These are phyloP conservation scores for Aspergillus cavernicola DNA, from an alignment of 495 filamentous ascomycete species.

Conservation along the genomic window DNA sequence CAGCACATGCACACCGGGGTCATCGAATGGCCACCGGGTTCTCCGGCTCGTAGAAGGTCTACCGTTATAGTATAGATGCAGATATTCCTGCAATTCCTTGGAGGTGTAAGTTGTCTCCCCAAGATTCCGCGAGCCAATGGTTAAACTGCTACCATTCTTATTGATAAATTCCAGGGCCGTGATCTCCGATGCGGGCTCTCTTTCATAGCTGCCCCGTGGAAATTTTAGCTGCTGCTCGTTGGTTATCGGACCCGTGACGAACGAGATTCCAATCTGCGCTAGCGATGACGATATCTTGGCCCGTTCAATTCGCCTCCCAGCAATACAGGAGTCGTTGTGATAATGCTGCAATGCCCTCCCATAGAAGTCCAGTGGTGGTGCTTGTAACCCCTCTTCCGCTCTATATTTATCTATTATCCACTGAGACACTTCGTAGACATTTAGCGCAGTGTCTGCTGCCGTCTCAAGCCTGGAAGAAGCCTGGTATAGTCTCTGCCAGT, in stretches of 20 bases:
- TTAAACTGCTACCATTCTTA: background rate
- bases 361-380: background rate
- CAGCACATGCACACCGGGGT: background rate
- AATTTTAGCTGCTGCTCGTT: background rate
- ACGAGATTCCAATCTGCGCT: background rate
- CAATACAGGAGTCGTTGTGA: background rate
- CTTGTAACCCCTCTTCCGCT: background rate
- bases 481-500: constrained; percentile 4
- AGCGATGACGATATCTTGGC: background rate
- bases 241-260: background rate
- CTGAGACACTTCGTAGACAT: background rate
- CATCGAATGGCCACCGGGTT: background rate
- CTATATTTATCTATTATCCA: background rate
- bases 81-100: background rate
- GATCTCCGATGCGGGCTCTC: background rate
- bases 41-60: background rate
- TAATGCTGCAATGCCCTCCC: constrained; percentile 1
- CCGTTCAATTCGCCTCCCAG: background rate
- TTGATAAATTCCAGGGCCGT: background rate
- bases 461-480: background rate
- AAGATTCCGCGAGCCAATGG: background rate
- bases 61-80: background rate
- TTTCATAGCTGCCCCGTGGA: background rate
- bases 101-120: background rate
- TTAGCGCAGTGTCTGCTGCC: background rate